These are phyloP conservation scores for Atkinsonella texensis DNA, from an alignment of 2,329 filamentous ascomycete genomes.

Conservation along the genomic window DNA sequence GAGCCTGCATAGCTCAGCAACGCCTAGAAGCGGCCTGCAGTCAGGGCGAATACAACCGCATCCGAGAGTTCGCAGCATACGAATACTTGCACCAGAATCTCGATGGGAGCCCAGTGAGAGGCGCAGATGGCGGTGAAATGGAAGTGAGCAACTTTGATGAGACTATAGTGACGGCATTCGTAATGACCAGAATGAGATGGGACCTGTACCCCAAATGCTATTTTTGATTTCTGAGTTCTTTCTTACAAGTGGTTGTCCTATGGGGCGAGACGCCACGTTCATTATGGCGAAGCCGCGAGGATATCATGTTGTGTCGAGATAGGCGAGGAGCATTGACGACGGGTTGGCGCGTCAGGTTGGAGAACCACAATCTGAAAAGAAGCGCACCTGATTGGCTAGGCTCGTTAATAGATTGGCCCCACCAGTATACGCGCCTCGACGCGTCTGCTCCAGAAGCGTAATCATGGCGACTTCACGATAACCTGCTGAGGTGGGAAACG, in stretches of 20 bases:
- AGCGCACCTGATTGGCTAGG: slow-evolving; percentile 1
- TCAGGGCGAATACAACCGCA: slow-evolving; percentile 4
- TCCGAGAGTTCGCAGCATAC: not conserved
- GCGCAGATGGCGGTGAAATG: not conserved
- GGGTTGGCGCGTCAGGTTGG: not conserved
- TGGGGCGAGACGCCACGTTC: not conserved
- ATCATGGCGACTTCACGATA: not conserved
- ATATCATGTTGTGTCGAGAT: not conserved
- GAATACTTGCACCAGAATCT: not conserved
- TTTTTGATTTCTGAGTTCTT: not conserved
- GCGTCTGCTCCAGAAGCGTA: slow-evolving; percentile 18
- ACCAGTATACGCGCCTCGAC: slow-evolving; percentile 19
- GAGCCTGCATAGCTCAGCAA: slow-evolving; percentile 10
- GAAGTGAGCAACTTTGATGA: not conserved
- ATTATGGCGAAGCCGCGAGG: not conserved
- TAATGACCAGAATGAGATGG: not conserved
- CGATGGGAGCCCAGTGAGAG: not conserved
- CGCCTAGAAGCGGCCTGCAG: slow-evolving; percentile 13
- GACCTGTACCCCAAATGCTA: not conserved
- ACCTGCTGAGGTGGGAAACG: not conserved
- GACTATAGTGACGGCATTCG: not conserved
- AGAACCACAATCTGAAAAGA: not conserved
- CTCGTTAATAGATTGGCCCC: slow-evolving; percentile 12
- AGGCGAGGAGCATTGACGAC: not conserved
- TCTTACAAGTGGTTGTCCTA: not conserved